Base-by-base conservation (phyloP, 345 rosid species). In the Citropsis articulata region DNA sequence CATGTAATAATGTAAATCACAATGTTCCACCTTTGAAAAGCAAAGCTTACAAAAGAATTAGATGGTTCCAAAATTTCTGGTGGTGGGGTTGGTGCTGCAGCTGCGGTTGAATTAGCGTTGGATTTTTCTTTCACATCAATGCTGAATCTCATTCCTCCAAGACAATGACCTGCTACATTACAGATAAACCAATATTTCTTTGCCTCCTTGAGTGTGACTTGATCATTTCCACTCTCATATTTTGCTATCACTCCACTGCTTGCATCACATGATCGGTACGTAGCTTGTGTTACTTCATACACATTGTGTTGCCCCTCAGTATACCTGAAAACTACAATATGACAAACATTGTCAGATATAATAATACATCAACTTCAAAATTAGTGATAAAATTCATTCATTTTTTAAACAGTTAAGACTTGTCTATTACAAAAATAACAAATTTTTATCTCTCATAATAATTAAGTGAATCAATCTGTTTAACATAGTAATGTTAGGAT, bases 111-210 rank as follows among this genome's bases (percentile, higher is more conserved):
- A 62, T 55, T 59, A 4, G 71, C 8, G 19, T 56, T 48, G 27
- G 22, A 53, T 50, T 73, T 31, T 12, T n/a, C 38, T 72, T 69
- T 70, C 13, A 82, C 88, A 24, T 83, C 68, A 62, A 90, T 48
- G 36, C 35, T 19, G 38, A 90, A 83, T 80, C 91, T 88, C 93
- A 88, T 90, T 22, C 90, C 90, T 22, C 88, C 90, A 69, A 86
- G 81, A 82, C 93, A 90, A 77, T 90, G 93, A 1, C 93, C 93
- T 24, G 0, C 78, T 14, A 81, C 27, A 50, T 55, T 79, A 84
- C 93, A 90, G 30, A 90, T 40, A 81, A 90, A 90, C 88, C 89
- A 85, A 68, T 88, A 82, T 71, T 83, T 87, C 75, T 71, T 90
- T 21, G 83, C 80, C 50, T 83, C 68, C 0, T 6, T 53, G 66